A percentile compares a stretch with the other conserved stretches of the same genome.
phyloP scores from a whole-genome alignment of 768 basidiomycete species.

The Sarcodon aspratus region DNA sequence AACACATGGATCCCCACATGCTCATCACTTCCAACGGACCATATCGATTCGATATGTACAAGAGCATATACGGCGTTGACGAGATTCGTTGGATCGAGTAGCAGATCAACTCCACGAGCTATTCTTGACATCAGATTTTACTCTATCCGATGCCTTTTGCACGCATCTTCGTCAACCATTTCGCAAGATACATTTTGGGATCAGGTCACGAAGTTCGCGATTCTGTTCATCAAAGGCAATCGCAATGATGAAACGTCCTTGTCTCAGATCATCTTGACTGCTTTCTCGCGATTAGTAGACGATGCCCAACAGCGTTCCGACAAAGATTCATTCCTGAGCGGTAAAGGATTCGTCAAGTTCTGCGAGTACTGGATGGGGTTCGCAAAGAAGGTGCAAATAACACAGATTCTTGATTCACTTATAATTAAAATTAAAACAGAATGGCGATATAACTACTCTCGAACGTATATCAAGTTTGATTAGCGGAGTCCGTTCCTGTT shows the following conservation, averaged over 20 bases:
- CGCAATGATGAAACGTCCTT: slow-evolving; percentile 19
- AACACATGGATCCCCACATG: slow-evolving; percentile 41
- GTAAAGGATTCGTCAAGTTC: slow-evolving; percentile 44
- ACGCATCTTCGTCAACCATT: slow-evolving; percentile 32
- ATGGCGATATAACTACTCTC: slow-evolving; percentile 26
- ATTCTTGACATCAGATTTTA: slow-evolving; percentile 29
- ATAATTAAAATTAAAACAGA: slow-evolving; percentile 19
- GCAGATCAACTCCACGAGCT: slow-evolving; percentile 9
- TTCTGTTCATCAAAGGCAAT: slow-evolving; percentile 20
- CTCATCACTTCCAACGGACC: slow-evolving; percentile 33
- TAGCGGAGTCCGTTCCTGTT: not conserved
- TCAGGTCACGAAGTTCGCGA: slow-evolving; percentile 42
- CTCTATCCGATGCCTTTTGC: slow-evolving; percentile 35
- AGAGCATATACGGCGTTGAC: slow-evolving; percentile 46
- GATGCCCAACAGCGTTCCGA: slow-evolving; percentile 26
- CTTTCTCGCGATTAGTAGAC: slow-evolving; percentile 32
- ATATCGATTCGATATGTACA: slow-evolving; percentile 46
- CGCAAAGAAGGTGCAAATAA: slow-evolving; percentile 43
- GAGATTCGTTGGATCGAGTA: slow-evolving; percentile 11
- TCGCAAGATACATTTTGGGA: slow-evolving; percentile 59
- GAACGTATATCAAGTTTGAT: slow-evolving; percentile 1
- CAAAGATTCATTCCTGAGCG: slow-evolving; percentile 29
- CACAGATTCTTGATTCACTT: not conserved
- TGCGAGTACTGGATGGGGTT: slow-evolving; percentile 67
- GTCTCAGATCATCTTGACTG: slow-evolving; percentile 25